phyloP scores from a whole-genome alignment of 805 yeast species.

The Sugiyamaella valdiviana region DNA sequence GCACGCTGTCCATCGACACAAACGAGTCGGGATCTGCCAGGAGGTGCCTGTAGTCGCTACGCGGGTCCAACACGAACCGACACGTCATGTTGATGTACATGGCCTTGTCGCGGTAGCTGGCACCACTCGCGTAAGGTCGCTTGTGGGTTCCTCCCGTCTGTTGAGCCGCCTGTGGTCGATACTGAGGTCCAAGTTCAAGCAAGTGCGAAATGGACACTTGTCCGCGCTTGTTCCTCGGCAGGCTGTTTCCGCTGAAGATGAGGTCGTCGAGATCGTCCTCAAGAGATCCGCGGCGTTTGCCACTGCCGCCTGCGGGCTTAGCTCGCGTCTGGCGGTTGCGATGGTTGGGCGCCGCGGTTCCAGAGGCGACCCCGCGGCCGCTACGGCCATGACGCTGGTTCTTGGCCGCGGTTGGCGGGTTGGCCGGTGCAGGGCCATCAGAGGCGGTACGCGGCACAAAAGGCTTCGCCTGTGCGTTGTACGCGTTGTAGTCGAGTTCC shows the following conservation, averaged over 20 bases:
- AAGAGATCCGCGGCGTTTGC: neutral
- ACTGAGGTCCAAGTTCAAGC: conserved; percentile 5
- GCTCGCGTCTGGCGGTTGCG: neutral
- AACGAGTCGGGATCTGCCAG: conserved; percentile 70
- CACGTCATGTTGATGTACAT: conserved; percentile 68
- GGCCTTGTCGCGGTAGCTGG: conserved; percentile 22
- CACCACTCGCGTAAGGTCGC: neutral
- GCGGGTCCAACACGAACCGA: conserved; percentile 69
- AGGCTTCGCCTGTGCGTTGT: neutral
- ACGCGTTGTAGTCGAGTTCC: neutral
- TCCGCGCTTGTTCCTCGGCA: conserved; percentile 16
- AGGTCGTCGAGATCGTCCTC: conserved; percentile 6
- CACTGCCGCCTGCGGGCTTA: neutral
- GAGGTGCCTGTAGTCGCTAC: conserved; percentile 51
- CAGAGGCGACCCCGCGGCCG: conserved; percentile 1
- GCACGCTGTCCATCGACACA: conserved; percentile 51
- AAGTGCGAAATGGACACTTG: conserved; percentile 19
- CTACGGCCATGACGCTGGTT: conserved; percentile 1
- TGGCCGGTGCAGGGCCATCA: neutral
- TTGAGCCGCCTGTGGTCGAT: neutral
- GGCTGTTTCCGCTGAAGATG: neutral
- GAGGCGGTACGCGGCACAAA: conserved; percentile 5
- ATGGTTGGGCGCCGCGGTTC: neutral
- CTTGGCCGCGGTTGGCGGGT: neutral
- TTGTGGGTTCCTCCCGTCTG: neutral